These are phyloP conservation scores for Posidonia australis DNA, from an alignment of 106 monocot species.

Conservation along the genomic window DNA sequence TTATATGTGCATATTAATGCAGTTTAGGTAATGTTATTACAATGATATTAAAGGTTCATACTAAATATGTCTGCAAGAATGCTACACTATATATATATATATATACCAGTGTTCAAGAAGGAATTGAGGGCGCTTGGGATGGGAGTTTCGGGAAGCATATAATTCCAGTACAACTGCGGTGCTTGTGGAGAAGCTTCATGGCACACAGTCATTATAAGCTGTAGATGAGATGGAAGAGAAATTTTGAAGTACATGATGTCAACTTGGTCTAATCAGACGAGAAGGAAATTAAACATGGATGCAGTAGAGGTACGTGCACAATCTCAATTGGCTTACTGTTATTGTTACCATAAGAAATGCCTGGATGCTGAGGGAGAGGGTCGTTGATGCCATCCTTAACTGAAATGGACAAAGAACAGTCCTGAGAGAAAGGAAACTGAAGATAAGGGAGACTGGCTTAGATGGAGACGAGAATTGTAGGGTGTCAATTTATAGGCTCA, in stretches of 20 bases:
- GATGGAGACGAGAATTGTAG: neutral
- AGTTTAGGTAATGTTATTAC: too few relatives aligned
- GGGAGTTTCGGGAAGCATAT: neutral
- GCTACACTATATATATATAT: too few relatives aligned
- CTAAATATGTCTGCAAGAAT: too few relatives aligned
- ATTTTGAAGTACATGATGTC: too few relatives aligned
- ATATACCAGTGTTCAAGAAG: too few relatives aligned
- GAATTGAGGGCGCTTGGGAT: too few relatives aligned
- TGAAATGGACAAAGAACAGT: too few relatives aligned
- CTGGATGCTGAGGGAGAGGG: neutral
- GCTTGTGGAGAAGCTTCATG: neutral
- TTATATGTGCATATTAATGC: too few relatives aligned
- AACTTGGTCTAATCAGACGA: too few relatives aligned
- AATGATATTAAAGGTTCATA: too few relatives aligned
- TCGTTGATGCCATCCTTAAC: neutral
- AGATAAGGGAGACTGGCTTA: neutral
- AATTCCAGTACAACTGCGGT: neutral
- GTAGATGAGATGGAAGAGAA: neutral
- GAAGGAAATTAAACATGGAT: neutral
- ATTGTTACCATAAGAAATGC: neutral
- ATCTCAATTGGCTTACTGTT: too few relatives aligned
- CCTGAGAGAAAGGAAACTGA: neutral
- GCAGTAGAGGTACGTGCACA: neutral
- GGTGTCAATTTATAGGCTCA: neutral
- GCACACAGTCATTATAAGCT: neutral